Evolutionary conservation across 768 basidiomycete species (phyloP).

Genomic region (Agrocybe chaxingu): DNA sequence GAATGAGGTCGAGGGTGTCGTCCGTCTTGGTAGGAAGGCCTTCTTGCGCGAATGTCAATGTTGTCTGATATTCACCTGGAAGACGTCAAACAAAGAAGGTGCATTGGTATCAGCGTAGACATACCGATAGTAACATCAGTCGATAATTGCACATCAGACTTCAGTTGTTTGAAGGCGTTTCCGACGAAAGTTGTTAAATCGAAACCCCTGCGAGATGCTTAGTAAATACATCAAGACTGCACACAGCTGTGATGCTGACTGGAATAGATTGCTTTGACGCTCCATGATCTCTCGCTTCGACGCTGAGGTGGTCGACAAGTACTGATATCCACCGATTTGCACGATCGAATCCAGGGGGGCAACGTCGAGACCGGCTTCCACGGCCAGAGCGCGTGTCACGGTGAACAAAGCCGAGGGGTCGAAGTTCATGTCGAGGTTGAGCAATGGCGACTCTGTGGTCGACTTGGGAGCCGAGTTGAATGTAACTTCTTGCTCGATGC

Average conservation of each 20-base stretch:
- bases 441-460: conserved; percentile 51
- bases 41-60: conserved; percentile 56
- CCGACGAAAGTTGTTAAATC: conserved; percentile 60
- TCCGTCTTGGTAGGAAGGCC: conserved; percentile 60
- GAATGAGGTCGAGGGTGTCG: conserved; percentile 54
- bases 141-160: conserved; percentile 56
- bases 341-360: conserved; percentile 67
- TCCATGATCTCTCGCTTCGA: conserved; percentile 19
- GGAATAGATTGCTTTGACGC: conserved; percentile 49
- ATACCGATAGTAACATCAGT: conserved; percentile 57
- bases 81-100: not conserved
- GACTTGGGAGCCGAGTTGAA: conserved; percentile 53
- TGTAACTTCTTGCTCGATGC: conserved; percentile 48
- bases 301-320: conserved; percentile 39
- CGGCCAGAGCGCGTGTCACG: conserved; percentile 62
- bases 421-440: conserved; percentile 65
- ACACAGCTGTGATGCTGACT: conserved; percentile 30
- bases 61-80: conserved; percentile 61
- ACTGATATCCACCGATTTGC: conserved; percentile 60
- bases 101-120: not conserved
- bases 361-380: conserved; percentile 58
- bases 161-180: conserved; percentile 61
- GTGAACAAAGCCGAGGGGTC: conserved; percentile 70
- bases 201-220: conserved; percentile 45
- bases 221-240: not conserved